A percentile compares a stretch with the other conserved stretches of the same genome.
Conservation (phyloP, 345 rosid genomes). For the Mallotus nudiflorus region DNA sequence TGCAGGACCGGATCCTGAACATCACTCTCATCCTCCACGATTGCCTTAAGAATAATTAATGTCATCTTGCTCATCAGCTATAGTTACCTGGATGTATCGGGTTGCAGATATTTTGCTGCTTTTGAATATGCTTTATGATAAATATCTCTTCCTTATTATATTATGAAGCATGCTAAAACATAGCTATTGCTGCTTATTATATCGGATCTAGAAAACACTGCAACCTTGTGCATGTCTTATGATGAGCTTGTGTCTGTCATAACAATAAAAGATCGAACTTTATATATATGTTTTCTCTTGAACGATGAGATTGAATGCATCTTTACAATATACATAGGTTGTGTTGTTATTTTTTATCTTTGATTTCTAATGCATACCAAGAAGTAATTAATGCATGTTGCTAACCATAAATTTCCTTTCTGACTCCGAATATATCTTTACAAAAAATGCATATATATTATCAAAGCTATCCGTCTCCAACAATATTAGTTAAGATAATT, state of each 20-base stretch:
- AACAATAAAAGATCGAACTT: not conserved
- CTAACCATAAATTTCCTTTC: no score
- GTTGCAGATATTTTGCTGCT: not conserved
- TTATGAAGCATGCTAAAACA: not conserved
- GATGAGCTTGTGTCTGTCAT: not conserved
- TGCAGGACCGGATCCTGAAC: conserved; percentile 46
- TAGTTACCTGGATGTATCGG: not conserved
- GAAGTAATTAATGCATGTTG: no score
- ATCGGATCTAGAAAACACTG: not conserved
- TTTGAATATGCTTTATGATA: not conserved
- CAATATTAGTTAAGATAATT: no score
- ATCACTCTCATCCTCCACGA: conserved; percentile 27
- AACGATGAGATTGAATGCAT: no score
- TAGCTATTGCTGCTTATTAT: not conserved
- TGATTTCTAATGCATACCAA: no score
- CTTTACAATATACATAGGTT: no score
- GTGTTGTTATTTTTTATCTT: no score
- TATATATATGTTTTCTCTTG: no score
- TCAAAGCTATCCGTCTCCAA: no score
- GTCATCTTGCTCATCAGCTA: not conserved
- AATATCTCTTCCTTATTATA: not conserved
- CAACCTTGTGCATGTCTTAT: not conserved
- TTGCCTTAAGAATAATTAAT: no score
- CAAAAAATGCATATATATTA: no score
- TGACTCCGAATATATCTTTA: no score